Percentiles rank a stretch among this genome's conserved stretches.
These are phyloP conservation scores for Microcyclospora pomicola DNA, from an alignment of 2,329 filamentous ascomycete species.

Conservation along the genomic window DNA sequence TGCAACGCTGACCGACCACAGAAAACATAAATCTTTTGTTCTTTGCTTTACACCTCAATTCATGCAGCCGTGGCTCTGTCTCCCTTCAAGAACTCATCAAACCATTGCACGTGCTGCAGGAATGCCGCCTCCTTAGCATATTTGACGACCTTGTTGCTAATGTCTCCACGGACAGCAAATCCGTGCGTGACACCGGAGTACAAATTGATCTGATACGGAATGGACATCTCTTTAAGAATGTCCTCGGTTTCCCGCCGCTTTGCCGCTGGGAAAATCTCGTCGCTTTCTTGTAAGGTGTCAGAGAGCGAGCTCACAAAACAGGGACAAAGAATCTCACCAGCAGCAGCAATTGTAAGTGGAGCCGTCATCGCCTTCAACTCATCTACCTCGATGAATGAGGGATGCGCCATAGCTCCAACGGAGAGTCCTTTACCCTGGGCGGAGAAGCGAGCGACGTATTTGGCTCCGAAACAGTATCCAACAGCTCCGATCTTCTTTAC, in stretches of 20 bases:
- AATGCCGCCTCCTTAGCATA: constrained; percentile 76
- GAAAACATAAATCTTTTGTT: too few species aligned
- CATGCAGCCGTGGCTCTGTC: constrained; percentile 9
- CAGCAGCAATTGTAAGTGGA: constrained; percentile 49
- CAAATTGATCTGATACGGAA: constrained; percentile 63
- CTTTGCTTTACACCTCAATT: not conserved
- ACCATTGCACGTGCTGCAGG: constrained; percentile 63
- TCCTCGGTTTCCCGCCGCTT: constrained; percentile 46
- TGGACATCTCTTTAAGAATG: constrained; percentile 39
- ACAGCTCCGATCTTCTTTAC: constrained; percentile 33
- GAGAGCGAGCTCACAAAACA: not conserved
- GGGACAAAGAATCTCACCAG: constrained; percentile 29
- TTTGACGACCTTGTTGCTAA: constrained; percentile 41
- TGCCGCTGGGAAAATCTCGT: constrained; percentile 43
- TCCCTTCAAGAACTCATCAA: constrained; percentile 46
- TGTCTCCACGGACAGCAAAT: constrained; percentile 57
- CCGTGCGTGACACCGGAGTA: constrained; percentile 61
- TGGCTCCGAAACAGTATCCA: constrained; percentile 36
- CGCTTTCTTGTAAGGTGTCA: constrained; percentile 33
- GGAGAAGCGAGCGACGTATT: constrained; percentile 50
- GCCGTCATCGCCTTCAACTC: constrained; percentile 45
- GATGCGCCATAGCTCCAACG: constrained; percentile 62
- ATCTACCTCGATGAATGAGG: constrained; percentile 52
- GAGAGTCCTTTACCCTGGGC: constrained; percentile 39
- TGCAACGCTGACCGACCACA: too few species aligned